These are phyloP conservation scores for Citrus hindsii DNA, from an alignment of 345 rosid genomes.

Conservation along the genomic window DNA sequence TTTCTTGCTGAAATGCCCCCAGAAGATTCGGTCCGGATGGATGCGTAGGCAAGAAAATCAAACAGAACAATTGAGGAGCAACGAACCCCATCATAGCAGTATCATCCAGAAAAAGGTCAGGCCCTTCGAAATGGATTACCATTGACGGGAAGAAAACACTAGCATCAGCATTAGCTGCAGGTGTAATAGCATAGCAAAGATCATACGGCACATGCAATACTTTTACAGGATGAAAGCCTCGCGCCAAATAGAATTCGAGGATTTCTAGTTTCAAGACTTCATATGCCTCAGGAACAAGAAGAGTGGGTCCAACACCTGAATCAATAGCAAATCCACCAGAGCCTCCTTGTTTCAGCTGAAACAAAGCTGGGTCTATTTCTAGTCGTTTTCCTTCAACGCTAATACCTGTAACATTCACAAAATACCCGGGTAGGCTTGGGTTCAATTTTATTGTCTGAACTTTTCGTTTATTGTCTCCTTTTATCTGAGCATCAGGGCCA, in stretches of 20 bases:
- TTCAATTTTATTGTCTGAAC: no score
- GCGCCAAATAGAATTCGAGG: no score
- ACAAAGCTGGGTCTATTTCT: neutral
- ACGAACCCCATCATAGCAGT: neutral
- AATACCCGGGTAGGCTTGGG: neutral
- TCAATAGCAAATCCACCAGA: conserved; percentile 9
- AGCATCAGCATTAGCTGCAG: neutral
- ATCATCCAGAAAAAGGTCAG: neutral
- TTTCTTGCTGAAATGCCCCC: conserved; percentile 10
- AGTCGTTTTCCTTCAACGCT: neutral
- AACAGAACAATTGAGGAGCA: neutral
- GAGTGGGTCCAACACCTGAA: neutral
- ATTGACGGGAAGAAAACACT: neutral
- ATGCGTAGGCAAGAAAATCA: neutral
- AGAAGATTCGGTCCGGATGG: neutral
- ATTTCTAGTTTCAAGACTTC: neutral
- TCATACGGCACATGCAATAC: neutral
- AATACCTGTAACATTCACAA: neutral
- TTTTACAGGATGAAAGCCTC: neutral
- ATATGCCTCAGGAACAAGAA: neutral
- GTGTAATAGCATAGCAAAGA: neutral
- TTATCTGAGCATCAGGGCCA: no score
- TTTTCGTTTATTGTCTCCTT: no score
- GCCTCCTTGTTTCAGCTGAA: neutral
- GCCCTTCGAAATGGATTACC: neutral